These are phyloP conservation scores for Suillus cothurnatus DNA, from an alignment of 768 basidiomycete genomes.

Conservation along the genomic window DNA sequence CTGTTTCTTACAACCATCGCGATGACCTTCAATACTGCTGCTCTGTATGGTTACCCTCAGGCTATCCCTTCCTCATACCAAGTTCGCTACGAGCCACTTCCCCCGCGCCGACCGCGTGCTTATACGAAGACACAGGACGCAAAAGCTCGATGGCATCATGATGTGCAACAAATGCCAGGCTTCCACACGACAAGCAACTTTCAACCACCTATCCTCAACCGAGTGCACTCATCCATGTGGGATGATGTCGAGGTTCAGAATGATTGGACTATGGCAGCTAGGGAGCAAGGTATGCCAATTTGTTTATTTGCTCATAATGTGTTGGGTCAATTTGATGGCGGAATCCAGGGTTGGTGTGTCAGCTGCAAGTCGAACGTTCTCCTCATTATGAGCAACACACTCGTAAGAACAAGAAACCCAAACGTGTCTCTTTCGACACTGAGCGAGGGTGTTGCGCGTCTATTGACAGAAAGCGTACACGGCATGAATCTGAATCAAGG, in stretches of 20 bases:
- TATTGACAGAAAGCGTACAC: conserved; percentile 1
- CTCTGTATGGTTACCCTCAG: not conserved
- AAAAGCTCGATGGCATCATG: not conserved
- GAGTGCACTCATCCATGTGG: conserved; percentile 3
- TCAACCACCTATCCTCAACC: conserved; percentile 7
- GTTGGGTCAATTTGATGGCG: conserved; percentile 1
- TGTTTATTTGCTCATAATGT: not conserved
- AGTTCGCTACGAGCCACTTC: not conserved
- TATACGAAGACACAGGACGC: not conserved
- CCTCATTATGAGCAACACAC: conserved; percentile 6
- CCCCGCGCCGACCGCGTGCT: not conserved
- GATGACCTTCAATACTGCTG: conserved; percentile 1
- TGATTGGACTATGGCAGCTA: not conserved
- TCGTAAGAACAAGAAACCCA: conserved; percentile 4
- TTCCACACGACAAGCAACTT: not conserved
- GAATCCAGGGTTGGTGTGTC: conserved; percentile 9
- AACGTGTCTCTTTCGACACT: not conserved
- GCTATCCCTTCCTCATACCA: no score
- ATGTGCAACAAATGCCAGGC: not conserved
- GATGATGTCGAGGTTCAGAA: conserved; percentile 3
- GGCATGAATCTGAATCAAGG: not conserved
- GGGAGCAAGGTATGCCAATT: conserved; percentile 13
- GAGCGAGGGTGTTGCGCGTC: not conserved
- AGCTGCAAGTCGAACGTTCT: conserved; percentile 2
- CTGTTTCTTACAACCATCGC: not conserved